A percentile compares a stretch with the other conserved stretches of the same genome.
phyloP scores from a whole-genome alignment of 1,284 basidiomycete species.

The Trichosporon sp. region DNA sequence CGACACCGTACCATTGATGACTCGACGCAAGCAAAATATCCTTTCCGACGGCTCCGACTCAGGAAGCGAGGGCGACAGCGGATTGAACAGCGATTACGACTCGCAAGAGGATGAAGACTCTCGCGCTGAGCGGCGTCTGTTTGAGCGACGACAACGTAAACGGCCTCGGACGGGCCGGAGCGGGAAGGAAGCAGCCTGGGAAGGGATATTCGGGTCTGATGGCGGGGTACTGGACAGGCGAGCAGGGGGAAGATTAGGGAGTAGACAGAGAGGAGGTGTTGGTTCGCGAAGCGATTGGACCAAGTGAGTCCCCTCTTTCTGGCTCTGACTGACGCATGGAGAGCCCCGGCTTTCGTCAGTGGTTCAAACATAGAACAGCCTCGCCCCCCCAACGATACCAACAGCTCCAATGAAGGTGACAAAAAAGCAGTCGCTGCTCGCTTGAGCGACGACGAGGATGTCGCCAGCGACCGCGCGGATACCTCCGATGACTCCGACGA shows the following conservation, averaged over 20 bases:
- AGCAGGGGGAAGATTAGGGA: conserved; percentile 30
- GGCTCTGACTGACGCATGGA: conserved; percentile 29
- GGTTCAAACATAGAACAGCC: not conserved
- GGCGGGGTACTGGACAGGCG: conserved; percentile 58
- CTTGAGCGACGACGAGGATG: not conserved
- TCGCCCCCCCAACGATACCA: not conserved
- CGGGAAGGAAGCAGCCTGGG: conserved; percentile 74
- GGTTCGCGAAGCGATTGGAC: conserved; percentile 66
- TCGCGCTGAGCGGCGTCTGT: conserved; percentile 74
- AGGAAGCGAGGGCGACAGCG: conserved; percentile 60
- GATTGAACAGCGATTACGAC: conserved; percentile 61
- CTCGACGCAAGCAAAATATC: conserved; percentile 74
- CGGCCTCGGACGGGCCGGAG: conserved; percentile 63
- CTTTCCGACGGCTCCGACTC: conserved; percentile 73
- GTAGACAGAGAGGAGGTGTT: conserved; percentile 54
- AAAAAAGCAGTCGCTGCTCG: not conserved
- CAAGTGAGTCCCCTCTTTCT: conserved; percentile 58
- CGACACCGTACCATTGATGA: conserved; percentile 61
- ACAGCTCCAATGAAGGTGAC: not conserved
- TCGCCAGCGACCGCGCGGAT: not conserved
- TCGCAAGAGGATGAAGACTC: conserved; percentile 65
- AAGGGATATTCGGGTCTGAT: conserved; percentile 78
- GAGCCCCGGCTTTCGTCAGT: conserved; percentile 69
- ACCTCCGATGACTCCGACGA: not conserved
- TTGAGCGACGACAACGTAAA: conserved; percentile 72